Base-by-base conservation (phyloP, 179 eudicot species). In the Heliamphora pulchella region DNA sequence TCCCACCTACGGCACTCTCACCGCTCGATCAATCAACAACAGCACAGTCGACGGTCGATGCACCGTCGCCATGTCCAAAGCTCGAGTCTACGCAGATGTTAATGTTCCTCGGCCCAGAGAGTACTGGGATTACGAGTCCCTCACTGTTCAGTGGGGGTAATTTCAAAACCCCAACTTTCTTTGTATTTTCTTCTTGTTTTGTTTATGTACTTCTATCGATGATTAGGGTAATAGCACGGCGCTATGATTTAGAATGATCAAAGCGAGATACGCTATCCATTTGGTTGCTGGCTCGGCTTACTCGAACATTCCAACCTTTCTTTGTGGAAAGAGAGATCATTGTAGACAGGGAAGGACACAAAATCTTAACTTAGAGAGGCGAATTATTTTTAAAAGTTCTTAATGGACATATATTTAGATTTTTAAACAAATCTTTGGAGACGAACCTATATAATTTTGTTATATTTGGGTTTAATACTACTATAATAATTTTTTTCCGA, bases 101-200 rank as follows among this genome's bases (percentile, higher is more conserved):
- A 89, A 89, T 64, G 90, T 89, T 75, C 72, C 83, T 47, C 88
- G 89, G 5, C 90, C 90, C 62, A 84, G 86, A 61, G 91, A 89
- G 54, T 89, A 89, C 69, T 89, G 91, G 78, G 78, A 75, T 84
- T 88, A 89, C 80, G 91, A 89, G 77, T 82, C 89, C 54, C 88
- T 85, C 54, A 51, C 85, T 54, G 87, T 86, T 55, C 91, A 89
- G 81, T 89, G 91, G 91, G 91, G 91, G 91, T 89, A 84, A 63
- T 58, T 41, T 65, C 76, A n/a, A 44, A 61, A 17, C 76, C 78
- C 67, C 61, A 73, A 58, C 18, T n/a, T 39, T 17, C 31, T 3
- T 18, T 47, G 51, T 9, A 3, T 15, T 0, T 44, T 4, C 39
- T 11, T 57, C 0, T 57, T 15, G 3, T 20, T 54, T 64, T 8